Evolutionary conservation across 2,329 filamentous ascomycete species (phyloP), one percentile per base, ranked within the genome.

Genomic region (Aspergillus fischeri): DNA sequence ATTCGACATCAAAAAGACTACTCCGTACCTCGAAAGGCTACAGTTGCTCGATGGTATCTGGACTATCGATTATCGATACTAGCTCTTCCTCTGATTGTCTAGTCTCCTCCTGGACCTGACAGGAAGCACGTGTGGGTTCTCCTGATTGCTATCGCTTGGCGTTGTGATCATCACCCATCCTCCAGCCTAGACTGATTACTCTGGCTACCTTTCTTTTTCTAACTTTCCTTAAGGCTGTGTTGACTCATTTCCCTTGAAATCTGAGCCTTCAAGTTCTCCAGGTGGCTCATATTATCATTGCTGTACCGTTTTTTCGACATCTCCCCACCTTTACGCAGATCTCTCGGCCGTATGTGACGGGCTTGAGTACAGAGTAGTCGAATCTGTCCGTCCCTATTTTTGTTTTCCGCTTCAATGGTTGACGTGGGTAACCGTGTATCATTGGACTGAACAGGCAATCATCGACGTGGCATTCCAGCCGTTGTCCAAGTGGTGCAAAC

Each of bases 401-500:
- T 20, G 20, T 38, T 45, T 24, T 28, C 45, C 45, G 29, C 47
- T 8, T 42, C 32, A 35, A 27, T n/a, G 27, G 38, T 21, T 51
- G 53, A 51, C 52, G 59, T 60, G 62, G 58, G 58, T 64, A 56
- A 61, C 60, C 60, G 54, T 61, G 57, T 60, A 56, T 47, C 27
- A 47, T 62, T 53, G 58, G 58, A 63, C 52, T 56, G 53, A 57
- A 61, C 57, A 50, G 52, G 57, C 58, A 51, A 57, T 54, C 51
- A 65, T 64, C 61, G 65, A 70, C 67, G 67, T 70, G 70, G 67
- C 69, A 71, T 69, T 71, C 59, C 60, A 65, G 62, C 56, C 58
- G 57, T 63, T 53, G 62, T 56, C 61, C 62, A 65, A 60, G 62
- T 62, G 58, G 59, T 60, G 56, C 54, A 58, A 63, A 49, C 56